Evolutionary conservation across 495 filamentous ascomycete species (phyloP), one percentile per base, ranked within the genome.

Genomic region (Cercophora sp.): DNA sequence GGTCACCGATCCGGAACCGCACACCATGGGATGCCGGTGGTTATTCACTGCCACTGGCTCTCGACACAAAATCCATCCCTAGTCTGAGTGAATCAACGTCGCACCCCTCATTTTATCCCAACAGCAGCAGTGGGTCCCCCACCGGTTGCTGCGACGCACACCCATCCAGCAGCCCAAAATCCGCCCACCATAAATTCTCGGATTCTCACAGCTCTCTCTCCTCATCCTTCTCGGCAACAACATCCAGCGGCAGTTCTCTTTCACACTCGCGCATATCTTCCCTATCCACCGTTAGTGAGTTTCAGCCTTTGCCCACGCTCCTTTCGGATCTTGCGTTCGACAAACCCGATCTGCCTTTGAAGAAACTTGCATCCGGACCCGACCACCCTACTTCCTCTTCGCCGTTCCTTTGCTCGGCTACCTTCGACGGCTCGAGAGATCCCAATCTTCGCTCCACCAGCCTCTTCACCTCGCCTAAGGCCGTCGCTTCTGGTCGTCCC

Each of bases 1-100:
- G 47, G 25, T 58, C 62, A 23, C 64, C 68, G 13, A 62, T 54
- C 40, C 54, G 68, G 48, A 72, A 59, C 51, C 66, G 72, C 20
- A 77, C 65, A 6, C 74, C 74, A 34, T 79, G 74, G 75, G 68
- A 75, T 47, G 73, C 68, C 13, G 69, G 68, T 36, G 72, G 68
- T 27, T 75, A 69, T 34, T 62, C 64, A 4, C 62, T 75, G 18
- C 69, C 70, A 3, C 49, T 63, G 42, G 60, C 63, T 4, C 36
- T 66, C 19, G 60, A 70, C 39, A 65, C 64, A 8, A 67, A 65
- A 49, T 58, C 56, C 29, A 57, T 63, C 56, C 58, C n/a, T n/a
- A n/a, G n/a, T n/a, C n/a, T n/a, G n/a, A n/a, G n/a, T n/a, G n/a
- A n/a, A n/a, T n/a, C n/a, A n/a, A n/a, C n/a, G n/a, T n/a, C n/a